Conservation (phyloP, 371 early-diverging fungal genomes). For the Mortierella sp. region DNA sequence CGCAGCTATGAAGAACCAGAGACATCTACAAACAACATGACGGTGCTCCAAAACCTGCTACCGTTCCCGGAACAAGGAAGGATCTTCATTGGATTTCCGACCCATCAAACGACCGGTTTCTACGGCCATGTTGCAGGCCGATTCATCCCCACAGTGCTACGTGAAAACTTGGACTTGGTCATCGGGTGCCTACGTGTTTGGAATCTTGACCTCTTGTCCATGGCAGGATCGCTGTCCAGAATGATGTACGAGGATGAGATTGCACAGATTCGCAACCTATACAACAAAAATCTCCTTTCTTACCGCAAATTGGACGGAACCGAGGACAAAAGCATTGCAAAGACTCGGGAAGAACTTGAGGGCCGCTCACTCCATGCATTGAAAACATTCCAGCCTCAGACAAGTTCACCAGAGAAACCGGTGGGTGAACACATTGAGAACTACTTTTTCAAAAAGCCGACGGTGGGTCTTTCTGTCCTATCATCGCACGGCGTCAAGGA, state of each 20-base stretch:
- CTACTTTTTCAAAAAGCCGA: conserved; percentile 67
- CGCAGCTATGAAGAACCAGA: conserved; percentile 81
- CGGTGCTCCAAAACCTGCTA: conserved; percentile 76
- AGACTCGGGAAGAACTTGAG: conserved; percentile 61
- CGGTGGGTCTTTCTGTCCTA: conserved; percentile 64
- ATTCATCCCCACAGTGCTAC: conserved; percentile 90
- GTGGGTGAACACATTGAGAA: conserved; percentile 71
- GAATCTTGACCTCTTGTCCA: conserved; percentile 85
- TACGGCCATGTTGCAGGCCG: conserved; percentile 84
- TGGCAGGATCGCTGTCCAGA: conserved; percentile 79
- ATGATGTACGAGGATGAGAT: conserved; percentile 73
- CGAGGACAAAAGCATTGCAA: conserved; percentile 48
- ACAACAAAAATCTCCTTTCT: conserved; percentile 59
- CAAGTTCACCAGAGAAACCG: conserved; percentile 76
- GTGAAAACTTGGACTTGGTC: conserved; percentile 92
- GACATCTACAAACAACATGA: conserved; percentile 65
- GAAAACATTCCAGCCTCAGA: conserved; percentile 72
- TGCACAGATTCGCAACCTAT: conserved; percentile 62
- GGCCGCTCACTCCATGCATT: conserved; percentile 79
- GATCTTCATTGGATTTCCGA: conserved; percentile 91
- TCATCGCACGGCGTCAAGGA: conserved; percentile 75
- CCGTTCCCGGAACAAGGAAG: conserved; percentile 84
- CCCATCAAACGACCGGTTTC: conserved; percentile 93
- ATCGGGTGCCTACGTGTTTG: conserved; percentile 83
- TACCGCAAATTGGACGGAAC: conserved; percentile 37